Evolutionary conservation across 169 alveolate species (phyloP), one percentile per base, ranked within the genome.

Genomic region (Eimeria maxima): DNA sequence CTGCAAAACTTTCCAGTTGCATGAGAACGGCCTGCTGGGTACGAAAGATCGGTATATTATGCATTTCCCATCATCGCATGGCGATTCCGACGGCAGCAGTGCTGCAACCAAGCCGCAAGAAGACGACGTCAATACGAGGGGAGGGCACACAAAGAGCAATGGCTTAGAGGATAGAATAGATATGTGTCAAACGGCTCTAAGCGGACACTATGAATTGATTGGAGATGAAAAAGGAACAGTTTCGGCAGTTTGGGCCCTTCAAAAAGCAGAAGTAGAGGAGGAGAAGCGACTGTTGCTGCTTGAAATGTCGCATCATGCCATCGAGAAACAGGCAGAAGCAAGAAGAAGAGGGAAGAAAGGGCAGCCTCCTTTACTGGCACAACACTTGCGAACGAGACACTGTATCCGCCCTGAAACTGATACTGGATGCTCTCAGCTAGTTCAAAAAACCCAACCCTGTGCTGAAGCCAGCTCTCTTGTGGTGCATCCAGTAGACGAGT

Each of bases 171-270:
- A 33, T 33, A 27, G 16, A 29, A 4, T 33, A 50, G 27, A 71
- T 4, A 14, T 13, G 18, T 14, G 0, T 1, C 38, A 33, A 33
- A 33, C 53, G 24, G 38, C 53, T 1, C 6, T 5, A 45, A 24
- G 2, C n/a, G 45, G 1, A 24, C 7, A 76, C 7, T 11, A 0
- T 13, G 44, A 76, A 76, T 8, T 76, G 88, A 47, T 22, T 27
- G 55, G 57, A 53, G 57, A 83, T 50, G 53, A 50, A 83, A 7
- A 55, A 47, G 38, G 47, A 53, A 27, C 91, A 55, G 8, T 83
- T 27, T 53, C 57, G 57, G 91, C 91, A 4, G 91, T 83, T 38
- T 60, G 91, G 73, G 91, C 91, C 69, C 69, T 83, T 27, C 76
- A 83, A 27, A 53, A 55, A 50, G 91, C 74, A n/a, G 76, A 83